Base-by-base conservation (phyloP, 345 rosid genomes). In the Sonneratia alba region DNA sequence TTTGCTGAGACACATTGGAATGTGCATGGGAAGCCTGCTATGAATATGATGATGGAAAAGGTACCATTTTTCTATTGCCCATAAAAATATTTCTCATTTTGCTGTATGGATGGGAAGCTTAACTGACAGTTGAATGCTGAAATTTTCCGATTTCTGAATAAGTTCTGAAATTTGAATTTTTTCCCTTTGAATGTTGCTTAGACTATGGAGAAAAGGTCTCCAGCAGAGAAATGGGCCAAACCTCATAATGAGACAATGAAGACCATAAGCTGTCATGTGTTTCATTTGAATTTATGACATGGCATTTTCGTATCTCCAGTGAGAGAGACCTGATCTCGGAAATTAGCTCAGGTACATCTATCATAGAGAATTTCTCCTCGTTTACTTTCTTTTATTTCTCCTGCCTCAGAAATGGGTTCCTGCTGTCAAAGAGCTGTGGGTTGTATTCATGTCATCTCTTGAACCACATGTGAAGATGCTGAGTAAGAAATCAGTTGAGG, bases 141-240 rank as follows among this genome's bases (percentile, higher is more conserved):
- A 49, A 66, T 21, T 37, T 67, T 37, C 55, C 34, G 21, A 45
- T 18, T 49, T 56, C 49, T 36, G 38, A 47, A 13, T 13, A 47
- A 42, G 14, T 47, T 47, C 51, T 47, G 3, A 53, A 53, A 53
- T 18, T 42, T 53, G 8, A 8, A 4, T 18, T 22, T 57, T 67
- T 27, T 72, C 67, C 71, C 32, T 27, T 27, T 27, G 32, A 76
- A 16, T 70, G 40, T 64, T 78, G 74, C 61, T 43, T 72, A 96
- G 99, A 87, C 83, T 72, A 57, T 82, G 11, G 93, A 92, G 80
- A 87, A 81, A 77, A 92, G 83, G 72, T 74, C 81, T 55, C 85
- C 81, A 75, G 96, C 87, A 78, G 87, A 75, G 77, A 83, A 86
- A 79, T 96, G 94, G 96, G 97, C 91, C 72, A 82, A 84, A 76